phyloP scores from a whole-genome alignment of 2,329 filamentous ascomycete genomes.

The Tolypocladium endophyticum region DNA sequence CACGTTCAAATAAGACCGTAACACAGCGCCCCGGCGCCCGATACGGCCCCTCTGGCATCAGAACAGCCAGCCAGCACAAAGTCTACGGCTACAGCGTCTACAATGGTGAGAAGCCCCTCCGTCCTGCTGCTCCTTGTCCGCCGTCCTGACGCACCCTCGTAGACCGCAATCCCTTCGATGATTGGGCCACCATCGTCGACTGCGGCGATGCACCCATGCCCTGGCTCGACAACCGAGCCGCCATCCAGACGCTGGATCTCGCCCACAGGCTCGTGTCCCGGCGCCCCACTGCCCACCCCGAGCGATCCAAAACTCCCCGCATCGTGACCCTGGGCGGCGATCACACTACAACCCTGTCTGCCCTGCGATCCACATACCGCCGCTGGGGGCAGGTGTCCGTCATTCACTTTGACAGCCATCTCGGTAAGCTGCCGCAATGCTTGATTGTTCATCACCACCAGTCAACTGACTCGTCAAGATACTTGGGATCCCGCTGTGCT shows the following conservation, averaged over 20 bases:
- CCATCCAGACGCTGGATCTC: constrained; percentile 11
- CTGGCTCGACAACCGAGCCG: constrained; percentile 11
- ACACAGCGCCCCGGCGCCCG: constrained; percentile 31
- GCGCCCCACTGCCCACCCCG: constrained; percentile 4
- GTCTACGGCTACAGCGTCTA: constrained; percentile 11
- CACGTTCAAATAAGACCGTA: constrained; percentile 5
- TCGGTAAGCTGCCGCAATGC: constrained; percentile 4
- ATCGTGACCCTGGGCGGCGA: constrained; percentile 61
- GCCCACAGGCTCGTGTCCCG: constrained; percentile 9
- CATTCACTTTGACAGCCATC: constrained; percentile 59
- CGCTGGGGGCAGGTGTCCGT: constrained; percentile 54
- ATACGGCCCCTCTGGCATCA: constrained; percentile 75
- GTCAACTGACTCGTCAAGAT: not conserved
- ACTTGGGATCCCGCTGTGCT: not conserved
- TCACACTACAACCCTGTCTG: constrained; percentile 56
- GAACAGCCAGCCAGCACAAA: constrained; percentile 62
- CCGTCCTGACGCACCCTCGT: not conserved
- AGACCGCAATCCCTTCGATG: constrained; percentile 9
- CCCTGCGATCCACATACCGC: constrained; percentile 50
- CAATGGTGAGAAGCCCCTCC: constrained; percentile 1
- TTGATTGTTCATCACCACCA: too few relatives aligned
- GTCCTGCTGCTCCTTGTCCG: not conserved
- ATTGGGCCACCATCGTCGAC: constrained; percentile 67
- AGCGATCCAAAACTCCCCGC: constrained; percentile 6
- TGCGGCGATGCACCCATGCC: constrained; percentile 52